These are phyloP conservation scores for Aspergillus bertholletiae DNA, from an alignment of 495 filamentous ascomycete genomes.

Conservation along the genomic window DNA sequence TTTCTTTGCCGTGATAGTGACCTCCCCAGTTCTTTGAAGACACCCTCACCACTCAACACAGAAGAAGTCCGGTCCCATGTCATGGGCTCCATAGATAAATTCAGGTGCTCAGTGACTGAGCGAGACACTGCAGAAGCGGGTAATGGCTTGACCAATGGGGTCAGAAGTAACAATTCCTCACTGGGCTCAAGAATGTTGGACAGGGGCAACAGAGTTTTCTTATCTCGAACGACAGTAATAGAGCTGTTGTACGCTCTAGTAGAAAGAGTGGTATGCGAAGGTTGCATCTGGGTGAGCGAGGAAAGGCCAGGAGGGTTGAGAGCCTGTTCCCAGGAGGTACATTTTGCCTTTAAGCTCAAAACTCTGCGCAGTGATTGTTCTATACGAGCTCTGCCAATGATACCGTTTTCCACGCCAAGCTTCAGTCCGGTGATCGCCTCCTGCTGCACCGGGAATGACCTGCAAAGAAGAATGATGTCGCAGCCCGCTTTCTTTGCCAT, in stretches of 20 bases:
- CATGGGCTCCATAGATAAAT: constrained; percentile 53
- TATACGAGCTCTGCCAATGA: constrained; percentile 72
- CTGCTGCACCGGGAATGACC: constrained; percentile 79
- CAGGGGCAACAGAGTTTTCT: constrained; percentile 71
- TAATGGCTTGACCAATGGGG: constrained; percentile 80
- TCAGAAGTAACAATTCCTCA: constrained; percentile 78
- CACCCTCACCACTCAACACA: constrained; percentile 81
- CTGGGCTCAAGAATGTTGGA: constrained; percentile 72
- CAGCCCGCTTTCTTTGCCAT: constrained; percentile 94
- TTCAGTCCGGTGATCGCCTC: constrained; percentile 85
- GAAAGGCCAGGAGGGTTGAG: constrained; percentile 72
- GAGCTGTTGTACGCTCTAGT: constrained; percentile 80
- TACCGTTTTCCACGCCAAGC: constrained; percentile 78
- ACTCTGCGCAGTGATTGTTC: constrained; percentile 70
- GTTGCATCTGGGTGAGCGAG: constrained; percentile 71
- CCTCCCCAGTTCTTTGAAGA: constrained; percentile 79
- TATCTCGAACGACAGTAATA: constrained; percentile 83
- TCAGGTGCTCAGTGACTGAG: constrained; percentile 45
- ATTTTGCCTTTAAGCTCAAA: constrained; percentile 69
- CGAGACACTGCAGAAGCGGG: constrained; percentile 73
- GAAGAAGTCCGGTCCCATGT: constrained; percentile 58
- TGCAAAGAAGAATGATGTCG: constrained; percentile 79
- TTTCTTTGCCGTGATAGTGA: constrained; percentile 76
- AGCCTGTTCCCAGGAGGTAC: constrained; percentile 80
- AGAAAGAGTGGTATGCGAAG: constrained; percentile 72